Evolutionary conservation across 2,329 filamentous ascomycete species (phyloP), one percentile per base, ranked within the genome.

Genomic region (Paracamarosporium sp.): DNA sequence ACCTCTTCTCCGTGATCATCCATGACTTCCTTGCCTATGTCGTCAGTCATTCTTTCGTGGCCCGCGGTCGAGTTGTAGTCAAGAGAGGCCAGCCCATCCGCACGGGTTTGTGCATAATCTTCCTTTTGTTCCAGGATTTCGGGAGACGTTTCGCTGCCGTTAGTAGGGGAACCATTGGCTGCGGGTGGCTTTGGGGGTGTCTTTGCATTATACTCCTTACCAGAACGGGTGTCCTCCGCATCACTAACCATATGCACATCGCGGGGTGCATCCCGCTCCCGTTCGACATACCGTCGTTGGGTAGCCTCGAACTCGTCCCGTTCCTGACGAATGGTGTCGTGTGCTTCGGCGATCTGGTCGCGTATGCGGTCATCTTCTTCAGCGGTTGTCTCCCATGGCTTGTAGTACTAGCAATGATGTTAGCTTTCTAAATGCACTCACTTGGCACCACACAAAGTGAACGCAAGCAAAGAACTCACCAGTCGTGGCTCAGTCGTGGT

Each of bases 1-100:
- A 96, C 83, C 55, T 94, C 88, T 69, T 93, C 91, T 52, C 87
- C 90, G 50, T 85, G 84, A 61, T 92, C 88, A 68, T 93, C 90
- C 84, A 65, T 84, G 72, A 57, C 81, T 41, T 82, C 69, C 70
- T 78, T 79, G 69, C 77, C 73, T 60, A 70, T 64, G 61, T 77
- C 75, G 53, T 71, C 70, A 53, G 59, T 57, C 25, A 55, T 55
- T 24, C 57, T 46, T 77, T 81, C 55, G 57, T 66, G 63, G 56
- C 61, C 64, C 50, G 64, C 31, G 57, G 30, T 68, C 60, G 40
- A 72, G 65, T 44, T 67, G 60, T 25, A 67, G 46, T 17, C 57
- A 62, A 28, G 63, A 50, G 50, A 61, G 53, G 61, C 56, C 56
- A 65, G 56, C 45, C 66, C 64, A 30, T 64, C 61, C 47, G 56